Evolutionary conservation across 192 early-diverging fungal genomes (phyloP), one percentile per base, ranked within the genome.

Genomic region (Coemansia sp.): DNA sequence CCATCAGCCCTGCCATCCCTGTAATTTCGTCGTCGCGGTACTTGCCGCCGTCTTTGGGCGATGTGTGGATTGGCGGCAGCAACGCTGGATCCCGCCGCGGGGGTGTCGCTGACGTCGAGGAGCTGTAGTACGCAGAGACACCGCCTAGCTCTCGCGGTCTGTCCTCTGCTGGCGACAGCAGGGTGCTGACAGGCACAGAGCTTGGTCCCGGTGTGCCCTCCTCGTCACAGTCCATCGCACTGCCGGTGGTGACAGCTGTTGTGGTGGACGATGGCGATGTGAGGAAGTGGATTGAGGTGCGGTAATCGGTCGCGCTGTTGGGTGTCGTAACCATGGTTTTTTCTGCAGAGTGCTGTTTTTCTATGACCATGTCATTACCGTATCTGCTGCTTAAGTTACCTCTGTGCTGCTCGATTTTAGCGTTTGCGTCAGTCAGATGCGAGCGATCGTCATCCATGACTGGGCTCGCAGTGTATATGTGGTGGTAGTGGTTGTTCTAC

Each of bases 21-120:
- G 76, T 74, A 20, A 79, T 63, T 61, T 79, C 76, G 57, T 79
- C 76, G 29, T 79, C 76, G 61, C 76, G 64, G 57, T 79, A 79
- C 48, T 61, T 40, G 27, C 37, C 23, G 36, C 40, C 61, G 42
- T 53, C 55, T 3, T 38, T 38, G 14, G 65, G 45, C 20, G 29
- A 31, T 36, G 56, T 38, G n/a, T 62, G 59, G 55, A 74, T 72
- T 14, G 67, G 61, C 42, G 70, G 76, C 41, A 79, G 62, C 34
- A 65, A 61, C 2, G 58, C 55, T 10, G 63, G 62, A 25, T 57
- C 36, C 55, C 56, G 55, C 48, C 69, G 75, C 13, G 65, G 73
- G n/a, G 72, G 72, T 2, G 61, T 64, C 30, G 34, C 61, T 15
- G 67, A 65, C 10, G 61, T 36, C 10, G 56, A 44, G 27, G 55